phyloP scores from a whole-genome alignment of 2,329 filamentous ascomycete species.

The Ophiostoma pallidulum region DNA sequence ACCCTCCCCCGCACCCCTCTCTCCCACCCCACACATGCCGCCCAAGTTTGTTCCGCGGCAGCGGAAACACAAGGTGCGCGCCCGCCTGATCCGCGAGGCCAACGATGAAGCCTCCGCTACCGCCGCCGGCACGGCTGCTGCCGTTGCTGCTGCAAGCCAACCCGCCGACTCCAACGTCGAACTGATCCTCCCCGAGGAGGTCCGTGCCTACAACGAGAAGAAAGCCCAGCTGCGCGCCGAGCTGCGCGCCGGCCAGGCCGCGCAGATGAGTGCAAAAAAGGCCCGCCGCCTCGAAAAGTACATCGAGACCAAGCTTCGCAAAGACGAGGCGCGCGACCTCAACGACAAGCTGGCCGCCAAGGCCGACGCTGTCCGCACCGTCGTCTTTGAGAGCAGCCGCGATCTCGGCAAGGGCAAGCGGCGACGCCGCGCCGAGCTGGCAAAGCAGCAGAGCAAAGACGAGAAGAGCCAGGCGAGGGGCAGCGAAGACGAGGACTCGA shows the following conservation, averaged over 20 bases:
- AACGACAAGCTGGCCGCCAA: constrained; percentile 71
- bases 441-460: constrained; percentile 43
- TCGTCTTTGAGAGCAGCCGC: constrained; percentile 68
- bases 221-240: constrained; percentile 47
- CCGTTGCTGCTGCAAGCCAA: neutral
- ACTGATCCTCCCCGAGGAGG: constrained; percentile 38
- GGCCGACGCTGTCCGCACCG: constrained; percentile 73
- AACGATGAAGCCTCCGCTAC: constrained; percentile 26
- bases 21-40: too few species aligned
- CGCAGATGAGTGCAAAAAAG: constrained; percentile 55
- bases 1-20: too few species aligned
- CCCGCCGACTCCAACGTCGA: constrained; percentile 41
- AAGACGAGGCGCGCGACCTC: constrained; percentile 81
- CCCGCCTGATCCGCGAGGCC: constrained; percentile 41
- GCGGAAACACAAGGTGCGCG: constrained; percentile 60
- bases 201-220: constrained; percentile 42
- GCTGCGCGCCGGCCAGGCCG: constrained; percentile 26
- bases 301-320: constrained; percentile 82
- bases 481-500: constrained; percentile 22
- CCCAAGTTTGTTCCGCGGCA: constrained; percentile 51
- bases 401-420: constrained; percentile 63
- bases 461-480: constrained; percentile 29
- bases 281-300: constrained; percentile 59
- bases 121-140: neutral
- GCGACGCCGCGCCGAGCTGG: constrained; percentile 60